Conservation (phyloP, 192 early-diverging fungal genomes). For the Diversispora eburnea region DNA sequence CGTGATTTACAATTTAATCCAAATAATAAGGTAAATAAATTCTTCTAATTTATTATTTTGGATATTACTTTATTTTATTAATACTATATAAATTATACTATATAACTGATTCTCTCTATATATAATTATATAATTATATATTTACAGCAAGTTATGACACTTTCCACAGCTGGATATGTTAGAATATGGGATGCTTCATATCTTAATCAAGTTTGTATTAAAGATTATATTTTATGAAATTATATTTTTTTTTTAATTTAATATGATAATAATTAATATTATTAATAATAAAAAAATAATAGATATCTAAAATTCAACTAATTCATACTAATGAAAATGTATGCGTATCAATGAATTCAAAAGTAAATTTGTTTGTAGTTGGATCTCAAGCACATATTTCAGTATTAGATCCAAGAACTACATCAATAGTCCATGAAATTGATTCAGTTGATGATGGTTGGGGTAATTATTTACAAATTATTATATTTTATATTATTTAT, state of each 20-base stretch:
- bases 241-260: too few relatives aligned
- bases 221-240: neutral
- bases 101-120: neutral
- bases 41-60: neutral
- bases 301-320: conserved; percentile 32
- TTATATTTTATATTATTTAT: neutral
- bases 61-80: neutral
- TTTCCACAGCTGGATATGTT: conserved; percentile 58
- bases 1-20: conserved; percentile 53
- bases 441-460: conserved; percentile 64
- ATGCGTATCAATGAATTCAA: conserved; percentile 35
- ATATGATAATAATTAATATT: too few relatives aligned
- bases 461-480: conserved; percentile 30
- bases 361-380: conserved; percentile 36
- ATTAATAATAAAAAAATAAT: neutral
- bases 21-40: conserved; percentile 29
- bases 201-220: conserved; percentile 22
- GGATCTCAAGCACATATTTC: conserved; percentile 43
- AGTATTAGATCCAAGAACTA: conserved; percentile 33
- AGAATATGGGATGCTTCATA: conserved; percentile 60
- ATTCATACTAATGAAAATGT: conserved; percentile 34
- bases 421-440: conserved; percentile 43
- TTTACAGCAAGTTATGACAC: conserved; percentile 45
- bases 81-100: too few relatives aligned
- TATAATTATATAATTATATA: neutral